Evolutionary conservation across 768 basidiomycete genomes (phyloP).

Genomic region (Tulasnella sp.): DNA sequence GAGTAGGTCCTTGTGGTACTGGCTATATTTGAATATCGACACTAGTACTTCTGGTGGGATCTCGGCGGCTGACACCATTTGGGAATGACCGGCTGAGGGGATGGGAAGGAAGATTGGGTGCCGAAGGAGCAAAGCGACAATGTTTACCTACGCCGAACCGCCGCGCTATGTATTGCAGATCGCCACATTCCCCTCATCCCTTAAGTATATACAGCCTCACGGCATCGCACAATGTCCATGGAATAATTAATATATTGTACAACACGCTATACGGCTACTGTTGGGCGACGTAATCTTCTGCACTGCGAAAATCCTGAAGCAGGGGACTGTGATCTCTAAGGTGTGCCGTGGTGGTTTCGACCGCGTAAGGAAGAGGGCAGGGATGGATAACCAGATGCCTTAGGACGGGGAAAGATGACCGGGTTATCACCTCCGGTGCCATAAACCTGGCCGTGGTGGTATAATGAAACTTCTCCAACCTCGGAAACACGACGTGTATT

Average conservation of each 20-base stretch:
- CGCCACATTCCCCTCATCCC: not conserved
- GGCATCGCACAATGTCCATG: not conserved
- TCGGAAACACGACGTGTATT: not conserved
- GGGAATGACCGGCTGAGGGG: too few species aligned
- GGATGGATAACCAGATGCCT: not conserved
- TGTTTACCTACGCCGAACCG: too few species aligned
- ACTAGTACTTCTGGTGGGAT: too few species aligned
- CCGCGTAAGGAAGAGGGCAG: too few species aligned
- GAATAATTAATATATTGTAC: conserved; percentile 1
- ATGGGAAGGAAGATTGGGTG: too few species aligned
- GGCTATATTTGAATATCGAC: too few species aligned
- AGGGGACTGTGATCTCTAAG: not conserved
- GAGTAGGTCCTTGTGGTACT: too few species aligned
- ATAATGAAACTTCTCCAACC: not conserved
- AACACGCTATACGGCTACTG: not conserved
- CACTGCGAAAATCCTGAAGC: not conserved
- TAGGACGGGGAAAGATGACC: not conserved
- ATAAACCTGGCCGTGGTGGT: not conserved
- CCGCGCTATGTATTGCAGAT: not conserved
- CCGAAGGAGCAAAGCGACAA: too few species aligned
- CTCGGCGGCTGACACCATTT: too few species aligned
- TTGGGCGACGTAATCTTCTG: not conserved
- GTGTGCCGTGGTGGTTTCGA: not conserved
- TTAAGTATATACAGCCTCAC: not conserved
- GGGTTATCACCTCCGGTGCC: not conserved